phyloP scores from a whole-genome alignment of 257 asterid genomes.

The Solanum pinnatisectum region DNA sequence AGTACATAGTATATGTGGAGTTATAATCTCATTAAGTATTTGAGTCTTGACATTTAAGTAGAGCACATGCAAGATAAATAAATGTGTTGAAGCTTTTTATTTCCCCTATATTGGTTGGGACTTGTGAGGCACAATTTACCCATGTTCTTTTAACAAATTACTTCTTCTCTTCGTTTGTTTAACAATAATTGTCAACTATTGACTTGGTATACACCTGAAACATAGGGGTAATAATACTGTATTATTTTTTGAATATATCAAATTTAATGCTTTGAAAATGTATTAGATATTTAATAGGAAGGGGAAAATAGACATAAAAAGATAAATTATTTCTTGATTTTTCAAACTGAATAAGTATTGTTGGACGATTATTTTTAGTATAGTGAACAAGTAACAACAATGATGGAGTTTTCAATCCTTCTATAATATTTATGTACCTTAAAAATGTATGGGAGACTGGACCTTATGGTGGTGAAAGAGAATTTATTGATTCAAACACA shows the following conservation, averaged over 20 bases:
- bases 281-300: too few relatives aligned
- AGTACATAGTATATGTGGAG: not conserved
- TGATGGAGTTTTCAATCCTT: not conserved
- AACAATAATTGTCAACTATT: too few relatives aligned
- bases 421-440: not conserved
- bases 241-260: too few relatives aligned
- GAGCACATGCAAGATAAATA: not conserved
- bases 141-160: not conserved
- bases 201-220: not conserved
- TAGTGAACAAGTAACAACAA: accelerated
- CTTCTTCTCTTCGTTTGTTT: too few relatives aligned
- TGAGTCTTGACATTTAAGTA: not conserved
- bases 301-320: not conserved
- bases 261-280: too few relatives aligned
- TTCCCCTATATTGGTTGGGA: not conserved
- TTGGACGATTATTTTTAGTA: too few relatives aligned
- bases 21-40: not conserved
- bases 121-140: not conserved
- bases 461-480: not conserved
- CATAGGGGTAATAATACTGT: not conserved
- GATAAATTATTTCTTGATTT: too few relatives aligned
- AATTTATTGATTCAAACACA: not conserved
- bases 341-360: not conserved
- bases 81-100: not conserved
- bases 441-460: not conserved